These are phyloP conservation scores for Mucor plumbeus DNA, from an alignment of 371 early-diverging fungal species.

Conservation along the genomic window DNA sequence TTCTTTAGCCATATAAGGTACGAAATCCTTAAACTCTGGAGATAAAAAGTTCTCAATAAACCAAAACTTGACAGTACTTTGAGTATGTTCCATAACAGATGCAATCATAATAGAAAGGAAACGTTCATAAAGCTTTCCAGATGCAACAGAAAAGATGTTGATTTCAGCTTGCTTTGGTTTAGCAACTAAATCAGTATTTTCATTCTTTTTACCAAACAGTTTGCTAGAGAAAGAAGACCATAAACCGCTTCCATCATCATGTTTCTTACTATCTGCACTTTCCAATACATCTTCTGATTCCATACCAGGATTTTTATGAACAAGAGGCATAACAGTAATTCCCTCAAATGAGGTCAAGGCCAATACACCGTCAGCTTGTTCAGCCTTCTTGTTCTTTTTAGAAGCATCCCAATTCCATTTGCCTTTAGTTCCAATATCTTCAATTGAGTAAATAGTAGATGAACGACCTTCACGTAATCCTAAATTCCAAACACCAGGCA, in stretches of 20 bases:
- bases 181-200: neutral
- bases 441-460: conserved; percentile 74
- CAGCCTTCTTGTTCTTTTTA: neutral
- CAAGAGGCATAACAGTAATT: conserved; percentile 75
- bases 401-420: conserved; percentile 37
- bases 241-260: conserved; percentile 44
- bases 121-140: conserved; percentile 96
- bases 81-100: conserved; percentile 87
- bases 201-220: conserved; percentile 28
- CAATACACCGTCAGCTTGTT: conserved; percentile 44
- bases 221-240: conserved; percentile 51
- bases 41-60: conserved; percentile 96
- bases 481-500: conserved; percentile 88
- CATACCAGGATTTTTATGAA: conserved; percentile 81
- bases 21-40: conserved; percentile 90
- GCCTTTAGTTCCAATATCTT: conserved; percentile 66
- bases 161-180: conserved; percentile 65
- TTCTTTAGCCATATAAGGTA: conserved; percentile 85
- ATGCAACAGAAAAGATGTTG: conserved; percentile 96
- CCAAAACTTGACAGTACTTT: conserved; percentile 94
- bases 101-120: conserved; percentile 96
- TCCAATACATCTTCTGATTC: conserved; percentile 77
- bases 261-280: conserved; percentile 26
- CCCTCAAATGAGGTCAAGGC: conserved; percentile 84
- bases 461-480: conserved; percentile 84